Conservation (phyloP, 148 eudicot genomes). For the Polygonum aviculare region DNA sequence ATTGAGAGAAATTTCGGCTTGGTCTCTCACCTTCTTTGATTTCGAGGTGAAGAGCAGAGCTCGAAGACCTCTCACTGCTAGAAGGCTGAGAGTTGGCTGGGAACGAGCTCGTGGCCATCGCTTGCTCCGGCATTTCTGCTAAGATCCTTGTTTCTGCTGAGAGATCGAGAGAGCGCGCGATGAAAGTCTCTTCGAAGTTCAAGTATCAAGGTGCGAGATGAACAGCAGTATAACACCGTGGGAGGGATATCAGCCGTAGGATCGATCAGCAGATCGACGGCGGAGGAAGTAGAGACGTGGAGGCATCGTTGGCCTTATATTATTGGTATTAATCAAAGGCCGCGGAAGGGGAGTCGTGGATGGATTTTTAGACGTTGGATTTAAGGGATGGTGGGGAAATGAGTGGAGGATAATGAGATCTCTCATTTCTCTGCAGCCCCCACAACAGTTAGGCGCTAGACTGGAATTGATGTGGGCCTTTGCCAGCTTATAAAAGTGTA, state of each 20-base stretch:
- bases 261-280: constrained; percentile 35
- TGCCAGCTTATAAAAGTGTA: not conserved
- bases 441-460: not conserved
- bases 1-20: not conserved
- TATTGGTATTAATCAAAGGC: constrained; percentile 53
- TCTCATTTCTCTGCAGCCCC: not conserved
- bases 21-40: constrained; percentile 58
- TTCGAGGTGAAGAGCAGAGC: constrained; percentile 77
- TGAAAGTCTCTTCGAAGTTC: not conserved
- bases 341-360: constrained; percentile 34
- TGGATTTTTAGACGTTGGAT: constrained; percentile 9
- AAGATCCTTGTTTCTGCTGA: not conserved
- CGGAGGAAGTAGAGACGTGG: constrained; percentile 38
- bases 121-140: constrained; percentile 63
- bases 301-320: constrained; percentile 38
- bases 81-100: constrained; percentile 77
- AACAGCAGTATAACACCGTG: not conserved
- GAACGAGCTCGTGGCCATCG: constrained; percentile 48
- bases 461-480: not conserved
- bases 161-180: not conserved
- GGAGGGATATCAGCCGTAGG: constrained; percentile 31
- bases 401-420: not conserved
- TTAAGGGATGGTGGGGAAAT: not conserved
- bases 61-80: constrained; percentile 96
- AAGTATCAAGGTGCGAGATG: not conserved